These are phyloP conservation scores for Phytophthora meadii DNA, from an alignment of 352 stramenopile species.

Conservation along the genomic window DNA sequence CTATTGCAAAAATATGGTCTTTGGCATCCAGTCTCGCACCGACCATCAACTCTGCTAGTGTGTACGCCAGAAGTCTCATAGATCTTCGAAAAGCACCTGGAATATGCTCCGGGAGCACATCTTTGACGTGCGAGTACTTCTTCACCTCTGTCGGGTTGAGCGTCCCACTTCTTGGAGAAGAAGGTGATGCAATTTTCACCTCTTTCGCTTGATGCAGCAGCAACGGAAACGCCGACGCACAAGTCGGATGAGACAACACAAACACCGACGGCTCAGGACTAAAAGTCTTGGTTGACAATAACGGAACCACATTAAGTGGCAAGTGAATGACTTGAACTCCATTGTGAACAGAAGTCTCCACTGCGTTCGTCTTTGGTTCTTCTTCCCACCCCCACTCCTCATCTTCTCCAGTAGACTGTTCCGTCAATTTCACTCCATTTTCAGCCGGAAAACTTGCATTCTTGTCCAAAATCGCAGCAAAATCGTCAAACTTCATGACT, in stretches of 20 bases:
- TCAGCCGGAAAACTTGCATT: slow-evolving; percentile 9
- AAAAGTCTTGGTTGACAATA: slow-evolving; percentile 53
- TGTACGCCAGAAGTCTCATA: slow-evolving; percentile 72
- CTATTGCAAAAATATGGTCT: slow-evolving; percentile 75
- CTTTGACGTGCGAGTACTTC: slow-evolving; percentile 65
- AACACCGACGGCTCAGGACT: slow-evolving; percentile 70
- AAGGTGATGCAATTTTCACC: slow-evolving; percentile 1
- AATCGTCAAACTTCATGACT: slow-evolving; percentile 60
- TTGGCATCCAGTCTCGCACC: slow-evolving; percentile 63
- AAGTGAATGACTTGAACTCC: slow-evolving; percentile 60
- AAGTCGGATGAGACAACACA: slow-evolving; percentile 72
- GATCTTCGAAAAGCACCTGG: slow-evolving; percentile 62
- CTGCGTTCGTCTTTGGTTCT: not conserved
- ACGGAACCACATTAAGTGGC: slow-evolving; percentile 60
- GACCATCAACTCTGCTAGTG: slow-evolving; percentile 63
- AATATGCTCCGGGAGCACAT: slow-evolving; percentile 75
- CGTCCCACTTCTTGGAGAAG: slow-evolving; percentile 10
- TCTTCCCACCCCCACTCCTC: slow-evolving; percentile 71
- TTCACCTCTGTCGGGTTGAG: slow-evolving; percentile 14
- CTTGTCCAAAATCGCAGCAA: slow-evolving; percentile 41
- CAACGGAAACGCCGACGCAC: slow-evolving; percentile 73
- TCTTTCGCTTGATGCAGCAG: slow-evolving; percentile 61
- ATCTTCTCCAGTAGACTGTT: slow-evolving; percentile 2
- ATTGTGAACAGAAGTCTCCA: not conserved
- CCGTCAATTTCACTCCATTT: slow-evolving; percentile 24